Evolutionary conservation across 2,329 filamentous ascomycete species (phyloP).

Genomic region (Aspergillus ruber): DNA sequence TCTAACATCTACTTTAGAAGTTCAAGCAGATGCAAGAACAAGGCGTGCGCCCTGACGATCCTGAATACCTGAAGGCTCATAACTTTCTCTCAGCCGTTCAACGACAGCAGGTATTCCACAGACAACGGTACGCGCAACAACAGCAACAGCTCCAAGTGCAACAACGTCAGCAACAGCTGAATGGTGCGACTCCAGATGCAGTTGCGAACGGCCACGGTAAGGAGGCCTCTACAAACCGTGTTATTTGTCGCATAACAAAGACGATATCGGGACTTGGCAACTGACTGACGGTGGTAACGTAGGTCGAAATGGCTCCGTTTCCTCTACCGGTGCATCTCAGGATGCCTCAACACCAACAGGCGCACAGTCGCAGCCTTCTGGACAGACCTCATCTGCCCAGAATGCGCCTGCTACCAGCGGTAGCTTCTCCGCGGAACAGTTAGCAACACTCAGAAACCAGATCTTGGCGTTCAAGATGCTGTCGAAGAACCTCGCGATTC

Average conservation of each 20-base stretch:
- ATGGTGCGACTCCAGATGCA: conserved; percentile 27
- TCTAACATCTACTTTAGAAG: conserved; percentile 56
- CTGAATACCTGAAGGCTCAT: conserved; percentile 78
- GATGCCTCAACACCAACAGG: conserved; percentile 16
- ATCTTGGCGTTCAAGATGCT: conserved; percentile 88
- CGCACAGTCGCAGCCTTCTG: conserved; percentile 14
- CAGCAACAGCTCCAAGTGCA: conserved; percentile 14
- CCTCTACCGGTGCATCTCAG: conserved; percentile 21
- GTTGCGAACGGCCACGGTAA: conserved; percentile 40
- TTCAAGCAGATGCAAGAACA: conserved; percentile 82
- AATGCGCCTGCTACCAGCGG: conserved; percentile 32
- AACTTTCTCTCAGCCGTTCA: conserved; percentile 69
- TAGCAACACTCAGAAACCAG: conserved; percentile 72
- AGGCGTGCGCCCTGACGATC: conserved; percentile 73
- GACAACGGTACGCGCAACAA: conserved; percentile 41
- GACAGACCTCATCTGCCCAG: conserved; percentile 20
- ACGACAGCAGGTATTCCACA: conserved; percentile 53
- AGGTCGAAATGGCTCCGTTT: conserved; percentile 32
- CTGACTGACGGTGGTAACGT: not conserved
- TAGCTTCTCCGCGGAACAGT: conserved; percentile 71
- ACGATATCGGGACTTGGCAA: not conserved
- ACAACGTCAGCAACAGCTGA: conserved; percentile 43
- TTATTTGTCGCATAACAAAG: not conserved
- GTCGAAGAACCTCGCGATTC: conserved; percentile 78
- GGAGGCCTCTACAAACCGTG: conserved; percentile 3